Evolutionary conservation across 139 green algal species (phyloP).

Genomic region (Chlorella ohadii): DNA sequence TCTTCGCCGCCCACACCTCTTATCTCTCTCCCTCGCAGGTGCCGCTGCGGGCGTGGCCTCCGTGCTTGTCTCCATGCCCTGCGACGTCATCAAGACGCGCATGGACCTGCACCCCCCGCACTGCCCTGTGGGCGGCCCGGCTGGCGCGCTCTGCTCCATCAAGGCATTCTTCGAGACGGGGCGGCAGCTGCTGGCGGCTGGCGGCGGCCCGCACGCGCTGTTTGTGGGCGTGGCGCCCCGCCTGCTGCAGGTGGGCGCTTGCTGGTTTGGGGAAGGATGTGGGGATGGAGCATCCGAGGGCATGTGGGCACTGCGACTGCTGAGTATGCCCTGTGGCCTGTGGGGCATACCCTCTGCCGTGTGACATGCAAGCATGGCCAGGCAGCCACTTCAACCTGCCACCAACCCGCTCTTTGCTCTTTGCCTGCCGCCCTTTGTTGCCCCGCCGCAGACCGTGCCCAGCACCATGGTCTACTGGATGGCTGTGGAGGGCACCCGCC

Average conservation of each 20-base stretch:
- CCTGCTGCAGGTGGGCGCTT: conserved; percentile 36
- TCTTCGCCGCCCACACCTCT: too few species aligned
- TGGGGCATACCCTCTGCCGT: too few species aligned
- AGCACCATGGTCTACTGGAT: conserved; percentile 58
- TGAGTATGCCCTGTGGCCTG: too few species aligned
- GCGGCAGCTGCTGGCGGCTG: conserved; percentile 14
- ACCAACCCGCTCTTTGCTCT: too few species aligned
- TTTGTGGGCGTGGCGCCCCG: conserved; percentile 71
- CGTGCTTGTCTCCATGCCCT: conserved; percentile 76
- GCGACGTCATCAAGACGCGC: conserved; percentile 73
- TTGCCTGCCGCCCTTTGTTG: too few species aligned
- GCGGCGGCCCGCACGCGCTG: conserved; percentile 60
- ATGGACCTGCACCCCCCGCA: conserved; percentile 51
- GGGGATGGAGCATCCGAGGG: too few species aligned
- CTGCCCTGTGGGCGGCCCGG: neutral
- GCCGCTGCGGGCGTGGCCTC: conserved; percentile 65
- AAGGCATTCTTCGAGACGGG: conserved; percentile 55
- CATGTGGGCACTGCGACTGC: too few species aligned
- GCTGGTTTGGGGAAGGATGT: too few species aligned
- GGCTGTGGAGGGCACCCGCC: conserved; percentile 45
- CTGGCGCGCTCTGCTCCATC: conserved; percentile 22
- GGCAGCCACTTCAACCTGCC: too few species aligned
- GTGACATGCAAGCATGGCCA: too few species aligned
- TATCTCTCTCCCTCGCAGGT: conserved; percentile 21
- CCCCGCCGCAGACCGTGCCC: conserved; percentile 46